Base-by-base conservation (phyloP, 139 green algal species). In the Coccomyxa sp. region DNA sequence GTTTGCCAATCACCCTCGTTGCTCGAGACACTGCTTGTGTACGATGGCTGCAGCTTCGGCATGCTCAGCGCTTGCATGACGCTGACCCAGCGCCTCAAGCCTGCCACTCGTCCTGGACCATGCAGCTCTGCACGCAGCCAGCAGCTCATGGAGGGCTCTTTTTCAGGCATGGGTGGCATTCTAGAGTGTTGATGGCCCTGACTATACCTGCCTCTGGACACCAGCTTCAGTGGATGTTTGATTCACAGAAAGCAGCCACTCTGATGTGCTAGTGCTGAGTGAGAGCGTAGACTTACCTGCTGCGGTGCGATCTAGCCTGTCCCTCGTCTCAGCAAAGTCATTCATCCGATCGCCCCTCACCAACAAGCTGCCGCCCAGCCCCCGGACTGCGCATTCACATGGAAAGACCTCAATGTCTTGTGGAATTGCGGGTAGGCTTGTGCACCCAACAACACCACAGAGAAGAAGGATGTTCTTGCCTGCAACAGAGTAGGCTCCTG, bases 111-210 rank as follows among this genome's bases (percentile, higher is more conserved):
- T 6, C 24, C 64, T 29, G 31, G 24, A 1, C 64, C 64, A 39
- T 72, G n/a, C 14, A 72, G 29, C 64, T 72, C 64, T 72, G 64
- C 64, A 36, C 64, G 34, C n/a, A n/a, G n/a, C n/a, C n/a, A n/a
- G n/a, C n/a, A n/a, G n/a, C n/a, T n/a, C 50, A 64, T 64, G 22
- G 64, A 72, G 18, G 31, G 64, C 64, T 39, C 31, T 72, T 10
- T 72, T 72, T 72, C n/a, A n/a, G n/a, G n/a, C n/a, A n/a, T n/a
- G n/a, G n/a, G n/a, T n/a, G n/a, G n/a, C n/a, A n/a, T n/a, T n/a
- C n/a, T n/a, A n/a, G n/a, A n/a, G n/a, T n/a, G n/a, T n/a, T n/a
- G n/a, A n/a, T n/a, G n/a, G n/a, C n/a, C n/a, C n/a, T n/a, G n/a
- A n/a, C n/a, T n/a, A n/a, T n/a, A n/a, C n/a, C n/a, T n/a, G n/a